Evolutionary conservation across 768 basidiomycete species (phyloP).

Genomic region (Leccinum sublutescens): DNA sequence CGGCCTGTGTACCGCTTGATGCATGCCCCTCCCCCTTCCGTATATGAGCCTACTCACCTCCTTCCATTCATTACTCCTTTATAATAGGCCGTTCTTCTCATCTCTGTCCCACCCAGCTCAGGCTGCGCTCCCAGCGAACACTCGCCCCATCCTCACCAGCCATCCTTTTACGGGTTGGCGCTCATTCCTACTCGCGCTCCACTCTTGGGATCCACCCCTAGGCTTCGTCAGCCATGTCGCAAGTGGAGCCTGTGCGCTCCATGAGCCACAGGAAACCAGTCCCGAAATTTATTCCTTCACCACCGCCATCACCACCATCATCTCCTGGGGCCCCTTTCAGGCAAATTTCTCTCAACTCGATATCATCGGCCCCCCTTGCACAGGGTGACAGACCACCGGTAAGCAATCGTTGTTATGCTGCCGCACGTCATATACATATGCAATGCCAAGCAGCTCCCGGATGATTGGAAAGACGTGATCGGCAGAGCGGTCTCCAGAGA

Average conservation of each 20-base stretch:
- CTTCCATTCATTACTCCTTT: constrained; percentile 27
- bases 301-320: constrained; percentile 42
- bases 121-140: constrained; percentile 21
- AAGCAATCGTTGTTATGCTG: constrained; percentile 7
- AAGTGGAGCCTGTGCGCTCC: constrained; percentile 29
- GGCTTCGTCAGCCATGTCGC: constrained; percentile 24
- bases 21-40: constrained; percentile 24
- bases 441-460: constrained; percentile 26
- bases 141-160: constrained; percentile 16
- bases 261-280: constrained; percentile 74
- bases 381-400: constrained; percentile 33
- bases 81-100: constrained; percentile 30
- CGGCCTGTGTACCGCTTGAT: constrained; percentile 32
- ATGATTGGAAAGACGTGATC: constrained; percentile 37
- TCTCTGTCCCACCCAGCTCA: constrained; percentile 21
- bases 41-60: constrained; percentile 32
- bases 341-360: constrained; percentile 30
- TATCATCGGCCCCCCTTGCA: constrained; percentile 21
- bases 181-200: constrained; percentile 8
- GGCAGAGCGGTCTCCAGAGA: constrained; percentile 34
- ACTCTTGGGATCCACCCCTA: constrained; percentile 5
- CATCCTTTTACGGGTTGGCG: constrained; percentile 8
- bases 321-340: constrained; percentile 35
- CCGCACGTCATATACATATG: constrained; percentile 2
- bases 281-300: constrained; percentile 64